phyloP scores from a whole-genome alignment of 805 yeast species.

The Danielozyma ontarioensis region DNA sequence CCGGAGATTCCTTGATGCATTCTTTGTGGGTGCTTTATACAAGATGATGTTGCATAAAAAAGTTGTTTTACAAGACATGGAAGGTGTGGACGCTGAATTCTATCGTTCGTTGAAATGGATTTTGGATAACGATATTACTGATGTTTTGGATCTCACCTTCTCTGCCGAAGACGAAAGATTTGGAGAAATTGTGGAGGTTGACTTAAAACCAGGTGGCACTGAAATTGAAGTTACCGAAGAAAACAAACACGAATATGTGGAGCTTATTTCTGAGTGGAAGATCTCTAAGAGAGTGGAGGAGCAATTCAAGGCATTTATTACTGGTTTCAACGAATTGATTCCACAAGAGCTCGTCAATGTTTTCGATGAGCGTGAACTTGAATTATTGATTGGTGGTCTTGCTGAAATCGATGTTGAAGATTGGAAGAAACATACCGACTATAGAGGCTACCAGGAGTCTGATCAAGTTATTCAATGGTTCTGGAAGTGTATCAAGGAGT shows the following conservation, averaged over 20 bases:
- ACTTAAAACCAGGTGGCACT: slow-evolving; percentile 83
- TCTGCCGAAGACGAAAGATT: slow-evolving; percentile 88
- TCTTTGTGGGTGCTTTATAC: slow-evolving; percentile 96
- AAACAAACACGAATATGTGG: slow-evolving; percentile 92
- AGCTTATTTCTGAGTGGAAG: slow-evolving; percentile 92
- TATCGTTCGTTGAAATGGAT: slow-evolving; percentile 94
- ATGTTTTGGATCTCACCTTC: slow-evolving; percentile 79
- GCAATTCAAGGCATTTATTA: slow-evolving; percentile 93
- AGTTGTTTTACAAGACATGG: slow-evolving; percentile 95
- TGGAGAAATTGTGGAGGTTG: slow-evolving; percentile 87
- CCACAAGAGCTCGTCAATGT: slow-evolving; percentile 96
- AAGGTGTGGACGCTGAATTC: slow-evolving; percentile 97
- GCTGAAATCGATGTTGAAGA: slow-evolving; percentile 97
- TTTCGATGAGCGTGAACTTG: slow-evolving; percentile 96
- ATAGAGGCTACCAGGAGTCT: slow-evolving; percentile 93
- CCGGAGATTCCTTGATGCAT: slow-evolving; percentile 94
- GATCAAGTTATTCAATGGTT: slow-evolving; percentile 99
- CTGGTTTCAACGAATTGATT: slow-evolving; percentile 94
- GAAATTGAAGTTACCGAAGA: slow-evolving; percentile 91
- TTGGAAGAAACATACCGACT: slow-evolving; percentile 99
- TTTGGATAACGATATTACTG: slow-evolving; percentile 86
- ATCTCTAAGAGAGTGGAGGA: slow-evolving; percentile 89
- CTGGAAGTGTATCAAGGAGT: slow-evolving; percentile 88
- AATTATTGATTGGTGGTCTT: slow-evolving; percentile 94
- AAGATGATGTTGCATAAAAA: slow-evolving; percentile 96